phyloP scores from a whole-genome alignment of 768 basidiomycete genomes.

The Panellus pusillus region DNA sequence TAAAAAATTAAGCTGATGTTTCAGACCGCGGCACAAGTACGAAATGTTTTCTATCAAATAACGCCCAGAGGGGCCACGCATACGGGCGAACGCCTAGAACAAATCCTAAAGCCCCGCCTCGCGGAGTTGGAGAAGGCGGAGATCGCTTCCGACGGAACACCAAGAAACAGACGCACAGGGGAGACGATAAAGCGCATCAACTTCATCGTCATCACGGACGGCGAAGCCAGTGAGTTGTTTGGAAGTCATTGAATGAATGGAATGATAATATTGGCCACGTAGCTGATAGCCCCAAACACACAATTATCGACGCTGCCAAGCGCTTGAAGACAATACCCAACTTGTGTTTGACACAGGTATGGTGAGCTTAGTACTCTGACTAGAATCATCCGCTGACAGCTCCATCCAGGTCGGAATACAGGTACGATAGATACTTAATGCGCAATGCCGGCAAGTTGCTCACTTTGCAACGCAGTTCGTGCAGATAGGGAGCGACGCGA shows the following conservation, averaged over 20 bases:
- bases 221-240: slow-evolving; percentile 48
- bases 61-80: slow-evolving; percentile 46
- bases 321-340: slow-evolving; percentile 49
- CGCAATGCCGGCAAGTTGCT: too few relatives aligned
- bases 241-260: background rate
- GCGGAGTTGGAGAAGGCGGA: slow-evolving; percentile 29
- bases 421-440: too few relatives aligned
- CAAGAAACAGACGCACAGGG: slow-evolving; percentile 20
- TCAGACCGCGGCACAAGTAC: slow-evolving; percentile 40
- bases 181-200: slow-evolving; percentile 54
- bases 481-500: slow-evolving; percentile 54
- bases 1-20: too few relatives aligned
- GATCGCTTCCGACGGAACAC: slow-evolving; percentile 20
- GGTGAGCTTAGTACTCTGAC: background rate
- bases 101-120: slow-evolving; percentile 31
- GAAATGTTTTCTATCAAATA: slow-evolving; percentile 45
- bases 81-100: slow-evolving; percentile 38
- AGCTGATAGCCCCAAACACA: slow-evolving; percentile 54
- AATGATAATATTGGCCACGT: background rate
- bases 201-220: slow-evolving; percentile 63
- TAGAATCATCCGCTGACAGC: background rate
- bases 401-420: slow-evolving; percentile 53
- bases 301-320: slow-evolving; percentile 47
- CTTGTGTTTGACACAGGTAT: slow-evolving; percentile 55
- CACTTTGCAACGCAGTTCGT: slow-evolving; percentile 44